Base-by-base conservation (phyloP, 2,329 filamentous ascomycete genomes). In the Microdochium paspali region DNA sequence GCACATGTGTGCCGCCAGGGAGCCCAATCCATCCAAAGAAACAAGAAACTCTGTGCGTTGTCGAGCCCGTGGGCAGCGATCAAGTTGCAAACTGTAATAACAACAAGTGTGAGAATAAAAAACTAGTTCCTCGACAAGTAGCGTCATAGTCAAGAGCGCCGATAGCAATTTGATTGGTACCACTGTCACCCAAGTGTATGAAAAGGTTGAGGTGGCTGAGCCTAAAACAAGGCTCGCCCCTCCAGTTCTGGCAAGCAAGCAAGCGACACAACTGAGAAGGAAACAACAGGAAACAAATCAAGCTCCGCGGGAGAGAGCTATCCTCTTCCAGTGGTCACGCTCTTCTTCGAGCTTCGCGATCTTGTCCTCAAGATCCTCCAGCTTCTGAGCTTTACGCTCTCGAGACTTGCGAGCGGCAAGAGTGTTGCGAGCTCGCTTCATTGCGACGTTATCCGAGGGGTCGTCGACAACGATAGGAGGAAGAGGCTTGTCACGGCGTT, bases 391-490 rank as follows among this genome's bases (percentile, higher is more conserved):
- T 72, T 95, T 95, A 55, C 89, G 84, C 60, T 89, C 84, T 46
- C 91, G 84, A 50, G 90, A 95, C 71, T 95, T 95, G 55, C 91
- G 89, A 58, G 91, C 91, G 18, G 91, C 91, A 64, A 94, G 79
- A 9, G 90, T 95, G 66, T 96, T 97, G 56, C 90, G 85, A 45
- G 90, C 90, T 64, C 91, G 87, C 82, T 96, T 96, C 75, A 90
- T 79, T 20, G 88, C 89, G n/a, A 85, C 65, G 10, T 77, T 79
- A 59, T 96, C 90, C 39, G 58, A 69, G 1, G 82, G 79, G 56
- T 96, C 87, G 24, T 84, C 79, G 31, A 90, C 79, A 51, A 85
- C 71, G 62, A 95, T 90, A 6, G 84, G 83, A 52, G 86, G 84
- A 47, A 95, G 72, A 52, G 85, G 83, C 75, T 90, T 91, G 61